Percentiles rank a stretch among this genome's conserved stretches.
These are phyloP conservation scores for Phaffia australis DNA, from an alignment of 768 basidiomycete genomes.

Conservation along the genomic window DNA sequence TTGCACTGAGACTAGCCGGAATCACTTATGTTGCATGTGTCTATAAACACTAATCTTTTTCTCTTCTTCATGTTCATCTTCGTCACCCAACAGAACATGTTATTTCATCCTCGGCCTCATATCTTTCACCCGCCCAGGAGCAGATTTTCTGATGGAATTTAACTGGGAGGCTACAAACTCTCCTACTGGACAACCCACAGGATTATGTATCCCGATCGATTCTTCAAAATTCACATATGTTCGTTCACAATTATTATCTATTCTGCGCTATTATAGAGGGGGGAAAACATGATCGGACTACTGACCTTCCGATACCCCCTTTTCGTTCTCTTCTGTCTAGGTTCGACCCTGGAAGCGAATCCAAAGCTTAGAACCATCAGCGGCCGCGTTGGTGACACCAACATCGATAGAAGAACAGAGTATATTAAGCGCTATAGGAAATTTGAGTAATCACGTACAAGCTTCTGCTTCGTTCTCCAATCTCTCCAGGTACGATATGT, in stretches of 20 bases:
- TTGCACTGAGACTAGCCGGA: too few relatives aligned
- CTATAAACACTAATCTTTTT: background rate
- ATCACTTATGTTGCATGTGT: background rate
- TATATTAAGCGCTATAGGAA: constrained; percentile 78
- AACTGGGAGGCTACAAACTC: constrained; percentile 85
- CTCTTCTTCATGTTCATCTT: background rate
- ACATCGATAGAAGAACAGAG: constrained; percentile 63
- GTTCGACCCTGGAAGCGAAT: constrained; percentile 27
- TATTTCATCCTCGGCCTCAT: constrained; percentile 91
- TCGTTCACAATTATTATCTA: constrained; percentile 32
- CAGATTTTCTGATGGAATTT: constrained; percentile 84
- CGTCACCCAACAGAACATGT: constrained; percentile 73
- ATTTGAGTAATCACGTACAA: constrained; percentile 88
- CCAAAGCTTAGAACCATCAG: constrained; percentile 40
- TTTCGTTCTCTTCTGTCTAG: too few relatives aligned
- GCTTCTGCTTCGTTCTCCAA: constrained; percentile 88
- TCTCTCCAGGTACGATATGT: constrained; percentile 50
- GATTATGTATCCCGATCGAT: constrained; percentile 80
- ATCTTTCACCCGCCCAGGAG: constrained; percentile 80
- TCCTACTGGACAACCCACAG: constrained; percentile 74
- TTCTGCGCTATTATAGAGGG: constrained; percentile 8
- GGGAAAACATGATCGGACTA: too few relatives aligned
- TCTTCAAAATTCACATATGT: constrained; percentile 70
- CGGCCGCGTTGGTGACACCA: constrained; percentile 48
- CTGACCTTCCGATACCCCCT: too few relatives aligned